Base-by-base conservation (phyloP, 2,329 filamentous ascomycete species). In the Escovopsis sp. region DNA sequence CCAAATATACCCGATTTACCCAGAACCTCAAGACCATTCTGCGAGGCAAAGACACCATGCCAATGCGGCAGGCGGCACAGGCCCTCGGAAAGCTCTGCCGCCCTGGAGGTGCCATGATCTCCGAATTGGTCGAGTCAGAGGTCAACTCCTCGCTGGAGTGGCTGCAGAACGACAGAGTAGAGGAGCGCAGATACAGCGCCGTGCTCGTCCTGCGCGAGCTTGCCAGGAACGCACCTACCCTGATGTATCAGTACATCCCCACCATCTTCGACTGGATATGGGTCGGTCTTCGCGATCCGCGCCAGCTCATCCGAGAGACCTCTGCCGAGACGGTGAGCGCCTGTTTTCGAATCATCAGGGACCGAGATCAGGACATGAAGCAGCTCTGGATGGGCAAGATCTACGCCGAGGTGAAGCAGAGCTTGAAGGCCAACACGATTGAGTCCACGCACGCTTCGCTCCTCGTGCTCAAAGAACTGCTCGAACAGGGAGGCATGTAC, bases 401-500 rank as follows among this genome's bases (percentile, higher is more conserved):
- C 54, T 91, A 93, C 59, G 79, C 82, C 39, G 88, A 95, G 62
- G 79, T 87, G 14, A 72, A 85, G 45, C 71, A 76, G 46, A 88
- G 88, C 7, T 78, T 98, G 51, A 79, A 81, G 57, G 74, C 80
- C 39, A 82, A 79, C 51, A 86, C 85, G 14, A 74, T 93, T 42
- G 91, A 98, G 59, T 82, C 79, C 45, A 81, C 94, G 35, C 93
- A 98, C 57, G 91, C 86, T n/a, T 95, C 89, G 2, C 71, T 98
- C 34, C 71, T 98, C 15, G 87, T 93, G 1, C 72, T 96, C 53
- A 93, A 89, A 59, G 89, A 96, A 63, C 73, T 98, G 38, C 76
- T 98, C 14, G 77, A 91, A 48, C 89, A 94, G 58, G 91, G 91
- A 41, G 88, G 87, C 52, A 98, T 98, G 89, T 98, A 94, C 61